These are phyloP conservation scores for Colletotrichum karsti DNA, from an alignment of 2,329 filamentous ascomycete species.

Conservation along the genomic window DNA sequence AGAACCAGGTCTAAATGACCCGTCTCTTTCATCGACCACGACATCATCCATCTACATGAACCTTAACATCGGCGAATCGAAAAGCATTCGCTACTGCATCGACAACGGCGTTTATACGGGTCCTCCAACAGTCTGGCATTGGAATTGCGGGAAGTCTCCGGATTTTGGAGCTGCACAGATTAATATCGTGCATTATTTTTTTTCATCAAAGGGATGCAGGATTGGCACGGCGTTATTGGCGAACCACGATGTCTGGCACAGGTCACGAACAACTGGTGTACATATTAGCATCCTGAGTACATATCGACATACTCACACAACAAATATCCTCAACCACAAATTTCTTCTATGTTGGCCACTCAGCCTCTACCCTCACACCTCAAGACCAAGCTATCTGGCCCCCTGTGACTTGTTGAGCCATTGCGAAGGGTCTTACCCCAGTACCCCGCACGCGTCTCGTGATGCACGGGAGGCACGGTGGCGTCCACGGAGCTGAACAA, in stretches of 20 bases:
- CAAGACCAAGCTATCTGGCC: not conserved
- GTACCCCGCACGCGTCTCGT: constrained; percentile 26
- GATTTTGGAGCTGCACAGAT: not conserved
- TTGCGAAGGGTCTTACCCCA: constrained; percentile 5
- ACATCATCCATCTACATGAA: not conserved
- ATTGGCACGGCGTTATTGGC: constrained; percentile 2
- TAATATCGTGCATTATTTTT: not conserved
- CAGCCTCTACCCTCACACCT: too few species aligned
- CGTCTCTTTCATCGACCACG: not conserved
- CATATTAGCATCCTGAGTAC: not conserved
- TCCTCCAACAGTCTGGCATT: not conserved
- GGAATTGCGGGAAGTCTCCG: not conserved
- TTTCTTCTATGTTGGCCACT: too few species aligned
- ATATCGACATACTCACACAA: not conserved
- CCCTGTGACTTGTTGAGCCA: not conserved
- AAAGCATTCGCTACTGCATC: constrained; percentile 3
- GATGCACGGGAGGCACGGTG: constrained; percentile 4
- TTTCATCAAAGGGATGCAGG: not conserved
- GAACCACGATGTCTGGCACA: not conserved
- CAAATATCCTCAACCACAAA: not conserved
- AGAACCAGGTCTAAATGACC: constrained; percentile 16
- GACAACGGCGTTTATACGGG: constrained; percentile 12
- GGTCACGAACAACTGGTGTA: constrained; percentile 3
- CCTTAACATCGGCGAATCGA: not conserved
- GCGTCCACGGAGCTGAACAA: not conserved